phyloP scores from a whole-genome alignment of 176 grass and related monocot genomes.

The Luzula sylvatica region DNA sequence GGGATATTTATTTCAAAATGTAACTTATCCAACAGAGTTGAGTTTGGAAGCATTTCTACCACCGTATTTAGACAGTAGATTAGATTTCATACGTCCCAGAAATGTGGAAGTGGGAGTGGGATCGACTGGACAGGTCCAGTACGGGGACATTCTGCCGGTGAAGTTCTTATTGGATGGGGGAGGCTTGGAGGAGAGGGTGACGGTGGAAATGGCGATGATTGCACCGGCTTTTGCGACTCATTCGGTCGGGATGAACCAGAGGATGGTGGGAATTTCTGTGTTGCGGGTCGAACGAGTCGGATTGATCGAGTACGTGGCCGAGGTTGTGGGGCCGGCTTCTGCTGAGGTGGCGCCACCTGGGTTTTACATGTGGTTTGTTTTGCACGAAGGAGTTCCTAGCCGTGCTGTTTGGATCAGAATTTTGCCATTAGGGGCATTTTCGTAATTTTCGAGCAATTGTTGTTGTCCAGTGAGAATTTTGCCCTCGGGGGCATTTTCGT shows the following conservation, averaged over 20 bases:
- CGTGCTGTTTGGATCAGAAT: conserved; percentile 41
- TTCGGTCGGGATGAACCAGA: conserved; percentile 85
- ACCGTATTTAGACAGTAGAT: conserved; percentile 40
- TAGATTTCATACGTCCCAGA: conserved; percentile 29
- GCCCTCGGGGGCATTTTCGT: too few relatives aligned
- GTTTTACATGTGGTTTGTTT: conserved; percentile 76
- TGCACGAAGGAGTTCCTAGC: conserved; percentile 67
- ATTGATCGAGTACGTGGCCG: conserved; percentile 25
- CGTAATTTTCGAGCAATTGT: conserved; percentile 12
- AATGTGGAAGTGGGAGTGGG: conserved; percentile 17
- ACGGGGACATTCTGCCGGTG: conserved; percentile 32
- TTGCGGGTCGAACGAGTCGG: conserved; percentile 24
- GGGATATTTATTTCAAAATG: conserved; percentile 54
- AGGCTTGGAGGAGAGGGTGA: neutral
- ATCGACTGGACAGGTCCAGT: conserved; percentile 30
- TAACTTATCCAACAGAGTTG: conserved; percentile 64
- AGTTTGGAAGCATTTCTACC: conserved; percentile 72
- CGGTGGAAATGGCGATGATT: conserved; percentile 39
- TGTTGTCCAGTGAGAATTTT: too few relatives aligned
- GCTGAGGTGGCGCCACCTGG: conserved; percentile 58
- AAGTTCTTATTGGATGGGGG: conserved; percentile 28
- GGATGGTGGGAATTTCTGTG: conserved; percentile 35
- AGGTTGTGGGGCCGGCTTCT: conserved; percentile 35
- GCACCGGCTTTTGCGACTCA: conserved; percentile 68
- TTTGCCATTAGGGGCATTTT: conserved; percentile 28